Evolutionary conservation across 306 rosid species (phyloP).

Genomic region (Prunus kanzakura): DNA sequence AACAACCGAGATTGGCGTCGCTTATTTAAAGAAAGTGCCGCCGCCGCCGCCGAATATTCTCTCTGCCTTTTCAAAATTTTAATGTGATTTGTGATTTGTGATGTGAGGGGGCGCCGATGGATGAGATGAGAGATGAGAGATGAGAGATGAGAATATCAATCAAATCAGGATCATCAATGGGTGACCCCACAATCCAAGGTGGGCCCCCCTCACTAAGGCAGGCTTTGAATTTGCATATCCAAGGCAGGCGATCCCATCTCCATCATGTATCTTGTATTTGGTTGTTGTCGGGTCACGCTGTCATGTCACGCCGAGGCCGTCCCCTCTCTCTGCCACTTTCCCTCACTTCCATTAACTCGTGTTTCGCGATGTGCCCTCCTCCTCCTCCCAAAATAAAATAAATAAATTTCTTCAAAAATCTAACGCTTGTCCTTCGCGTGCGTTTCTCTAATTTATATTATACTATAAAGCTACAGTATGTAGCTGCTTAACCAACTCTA

Average conservation of each 20-base stretch:
- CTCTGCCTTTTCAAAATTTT: too few species aligned
- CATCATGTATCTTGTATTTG: neutral
- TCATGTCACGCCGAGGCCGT: neutral
- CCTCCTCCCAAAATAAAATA: neutral
- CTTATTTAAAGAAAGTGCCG: too few species aligned
- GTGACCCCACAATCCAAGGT: neutral
- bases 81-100: too few species aligned
- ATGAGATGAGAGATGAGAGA: too few species aligned
- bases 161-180: too few species aligned
- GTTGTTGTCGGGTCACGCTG: slow-evolving; percentile 42
- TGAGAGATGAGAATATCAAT: too few species aligned
- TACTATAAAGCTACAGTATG: too few species aligned
- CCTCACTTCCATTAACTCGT: slow-evolving; percentile 39
- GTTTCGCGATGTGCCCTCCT: slow-evolving; percentile 46
- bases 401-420: neutral
- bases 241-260: neutral
- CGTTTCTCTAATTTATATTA: neutral
- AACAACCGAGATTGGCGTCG: too few species aligned
- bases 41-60: too few species aligned
- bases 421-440: slow-evolving; percentile 1
- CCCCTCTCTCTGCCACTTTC: slow-evolving; percentile 6
- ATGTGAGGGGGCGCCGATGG: too few species aligned
- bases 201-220: slow-evolving; percentile 14
- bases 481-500: too few species aligned
- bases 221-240: too few species aligned